These are phyloP conservation scores for Nemania sp. DNA, from an alignment of 2,329 filamentous ascomycete genomes.

Conservation along the genomic window DNA sequence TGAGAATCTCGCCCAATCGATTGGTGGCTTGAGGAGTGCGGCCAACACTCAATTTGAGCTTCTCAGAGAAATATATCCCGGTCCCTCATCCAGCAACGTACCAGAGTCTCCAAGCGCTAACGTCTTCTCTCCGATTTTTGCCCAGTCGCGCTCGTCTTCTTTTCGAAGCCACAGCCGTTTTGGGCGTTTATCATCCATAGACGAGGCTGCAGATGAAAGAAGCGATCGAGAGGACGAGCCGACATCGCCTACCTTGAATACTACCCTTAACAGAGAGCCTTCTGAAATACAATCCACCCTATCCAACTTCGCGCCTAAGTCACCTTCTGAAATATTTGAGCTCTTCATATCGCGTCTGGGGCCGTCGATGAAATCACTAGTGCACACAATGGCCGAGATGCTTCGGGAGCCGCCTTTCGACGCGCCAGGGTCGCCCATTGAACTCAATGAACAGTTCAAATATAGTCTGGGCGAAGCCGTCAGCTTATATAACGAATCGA, in stretches of 20 bases:
- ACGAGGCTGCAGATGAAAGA: conserved; percentile 63
- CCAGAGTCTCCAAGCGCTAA: conserved; percentile 40
- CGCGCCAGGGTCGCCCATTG: conserved; percentile 68
- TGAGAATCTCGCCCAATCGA: conserved; percentile 82
- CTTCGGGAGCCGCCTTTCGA: conserved; percentile 86
- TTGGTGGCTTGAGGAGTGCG: conserved; percentile 88
- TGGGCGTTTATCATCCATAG: conserved; percentile 61
- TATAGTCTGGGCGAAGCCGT: conserved; percentile 81
- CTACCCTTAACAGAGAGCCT: conserved; percentile 13
- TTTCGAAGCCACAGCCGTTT: conserved; percentile 48
- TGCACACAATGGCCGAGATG: conserved; percentile 86
- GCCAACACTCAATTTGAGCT: conserved; percentile 87
- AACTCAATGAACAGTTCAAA: conserved; percentile 78
- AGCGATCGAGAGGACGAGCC: conserved; percentile 52
- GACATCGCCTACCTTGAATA: too few relatives aligned
- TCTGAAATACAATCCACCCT: conserved; percentile 25
- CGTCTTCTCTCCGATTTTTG: conserved; percentile 40
- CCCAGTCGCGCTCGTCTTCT: conserved; percentile 30
- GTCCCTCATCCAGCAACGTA: conserved; percentile 36
- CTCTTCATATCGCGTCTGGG: conserved; percentile 88
- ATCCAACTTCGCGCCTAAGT: conserved; percentile 48
- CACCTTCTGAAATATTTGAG: conserved; percentile 84
- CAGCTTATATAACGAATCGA: conserved; percentile 74
- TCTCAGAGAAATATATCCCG: conserved; percentile 63
- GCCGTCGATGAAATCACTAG: conserved; percentile 95